These are phyloP conservation scores for Athelia psychrophila DNA, from an alignment of 1,284 basidiomycete species.

Conservation along the genomic window DNA sequence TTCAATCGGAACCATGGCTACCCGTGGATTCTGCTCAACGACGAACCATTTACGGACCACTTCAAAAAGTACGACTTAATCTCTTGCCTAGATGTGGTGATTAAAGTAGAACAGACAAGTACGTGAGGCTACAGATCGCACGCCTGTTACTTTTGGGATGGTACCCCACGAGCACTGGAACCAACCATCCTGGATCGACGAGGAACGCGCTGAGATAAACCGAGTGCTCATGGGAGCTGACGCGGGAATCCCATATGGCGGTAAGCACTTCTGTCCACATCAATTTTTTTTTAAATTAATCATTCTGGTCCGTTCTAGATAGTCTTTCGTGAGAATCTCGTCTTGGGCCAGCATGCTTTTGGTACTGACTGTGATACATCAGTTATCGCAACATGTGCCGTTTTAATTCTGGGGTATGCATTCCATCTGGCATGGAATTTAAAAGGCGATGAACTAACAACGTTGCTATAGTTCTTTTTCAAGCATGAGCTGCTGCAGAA, in stretches of 20 bases:
- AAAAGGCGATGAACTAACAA: no score
- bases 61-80: constrained; percentile 55
- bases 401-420: neutral
- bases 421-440: no score
- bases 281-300: neutral
- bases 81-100: neutral
- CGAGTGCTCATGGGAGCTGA: constrained; percentile 58
- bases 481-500: constrained; percentile 39
- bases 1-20: constrained; percentile 69
- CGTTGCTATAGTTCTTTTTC: constrained; percentile 16
- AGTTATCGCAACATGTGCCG: no score
- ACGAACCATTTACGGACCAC: constrained; percentile 67
- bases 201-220: constrained; percentile 53
- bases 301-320: no score
- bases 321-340: no score
- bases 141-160: constrained; percentile 40
- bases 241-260: constrained; percentile 45
- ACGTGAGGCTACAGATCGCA: constrained; percentile 29
- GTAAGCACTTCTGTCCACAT: constrained; percentile 15
- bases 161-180: constrained; percentile 51
- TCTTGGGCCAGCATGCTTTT: constrained; percentile 6
- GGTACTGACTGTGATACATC: no score
- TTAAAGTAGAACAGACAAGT: constrained; percentile 32
- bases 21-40: constrained; percentile 77
- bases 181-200: constrained; percentile 74